These are phyloP conservation scores for Hypoxylon sp. DNA, from an alignment of 2,329 filamentous ascomycete genomes.

Conservation along the genomic window DNA sequence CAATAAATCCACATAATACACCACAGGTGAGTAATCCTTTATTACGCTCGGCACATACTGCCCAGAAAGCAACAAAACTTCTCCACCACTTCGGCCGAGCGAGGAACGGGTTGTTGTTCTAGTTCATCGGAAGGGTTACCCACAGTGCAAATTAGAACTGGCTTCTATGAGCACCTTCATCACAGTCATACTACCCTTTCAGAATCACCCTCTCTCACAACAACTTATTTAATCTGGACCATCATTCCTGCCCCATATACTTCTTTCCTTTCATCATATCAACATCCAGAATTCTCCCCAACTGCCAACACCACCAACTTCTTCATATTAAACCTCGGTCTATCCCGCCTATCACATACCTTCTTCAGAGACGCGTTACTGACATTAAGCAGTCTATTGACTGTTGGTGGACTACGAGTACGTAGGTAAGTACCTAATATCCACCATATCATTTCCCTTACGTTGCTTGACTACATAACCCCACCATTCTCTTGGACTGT, in stretches of 20 bases:
- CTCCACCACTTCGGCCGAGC: neutral
- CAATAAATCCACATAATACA: neutral
- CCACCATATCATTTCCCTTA: neutral
- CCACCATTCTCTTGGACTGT: neutral
- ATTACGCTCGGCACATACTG: neutral
- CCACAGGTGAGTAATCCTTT: neutral
- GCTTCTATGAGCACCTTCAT: slow-evolving; percentile 4
- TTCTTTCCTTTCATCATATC: slow-evolving; percentile 1
- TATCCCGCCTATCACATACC: neutral
- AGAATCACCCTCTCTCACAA: neutral
- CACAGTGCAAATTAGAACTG: slow-evolving; percentile 1
- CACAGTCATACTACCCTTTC: neutral
- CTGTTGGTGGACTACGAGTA: neutral
- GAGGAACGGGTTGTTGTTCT: slow-evolving; percentile 8
- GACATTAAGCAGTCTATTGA: slow-evolving; percentile 11
- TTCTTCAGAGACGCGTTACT: neutral
- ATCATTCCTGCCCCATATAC: neutral
- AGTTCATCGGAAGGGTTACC: neutral
- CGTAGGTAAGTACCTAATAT: slow-evolving; percentile 7
- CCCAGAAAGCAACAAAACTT: neutral
- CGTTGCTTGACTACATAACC: neutral
- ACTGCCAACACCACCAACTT: neutral
- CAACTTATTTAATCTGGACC: neutral
- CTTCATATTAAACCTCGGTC: neutral
- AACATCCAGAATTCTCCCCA: neutral